A percentile compares a stretch with the other conserved stretches of the same genome.
phyloP scores from a whole-genome alignment of 1,284 basidiomycete genomes.

The Tilletia indica region DNA sequence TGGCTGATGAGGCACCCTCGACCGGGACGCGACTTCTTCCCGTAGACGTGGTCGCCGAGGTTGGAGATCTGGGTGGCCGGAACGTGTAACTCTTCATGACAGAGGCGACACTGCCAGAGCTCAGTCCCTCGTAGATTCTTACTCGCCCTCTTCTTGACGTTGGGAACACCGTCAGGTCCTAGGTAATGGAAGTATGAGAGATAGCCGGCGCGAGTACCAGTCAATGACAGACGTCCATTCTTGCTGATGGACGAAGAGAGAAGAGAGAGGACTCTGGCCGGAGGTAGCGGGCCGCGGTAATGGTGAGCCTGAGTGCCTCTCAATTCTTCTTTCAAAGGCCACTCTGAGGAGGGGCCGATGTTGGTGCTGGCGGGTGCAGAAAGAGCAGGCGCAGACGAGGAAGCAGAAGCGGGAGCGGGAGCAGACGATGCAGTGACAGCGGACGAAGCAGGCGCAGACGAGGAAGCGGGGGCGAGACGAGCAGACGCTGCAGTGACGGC shows the following conservation, averaged over 20 bases:
- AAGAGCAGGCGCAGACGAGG: no score
- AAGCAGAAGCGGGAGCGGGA: no score
- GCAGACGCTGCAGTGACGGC: no score
- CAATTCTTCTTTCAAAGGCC: background rate
- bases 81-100: background rate
- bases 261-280: background rate
- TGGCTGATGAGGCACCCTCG: background rate
- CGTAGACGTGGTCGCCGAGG: background rate
- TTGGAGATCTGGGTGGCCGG: background rate
- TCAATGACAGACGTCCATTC: background rate
- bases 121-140: background rate
- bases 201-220: background rate
- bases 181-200: background rate
- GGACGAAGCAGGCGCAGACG: no score
- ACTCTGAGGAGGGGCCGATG: background rate
- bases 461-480: no score
- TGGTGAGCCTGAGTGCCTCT: background rate
- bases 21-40: background rate
- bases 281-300: background rate
- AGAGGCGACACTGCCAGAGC: slow-evolving; percentile 6
- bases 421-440: no score
- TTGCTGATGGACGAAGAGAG: background rate
- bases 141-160: background rate
- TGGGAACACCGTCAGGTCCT: background rate
- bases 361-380: no score